phyloP scores from a whole-genome alignment of 2,329 filamentous ascomycete genomes.

The Botrytis fragariae region DNA sequence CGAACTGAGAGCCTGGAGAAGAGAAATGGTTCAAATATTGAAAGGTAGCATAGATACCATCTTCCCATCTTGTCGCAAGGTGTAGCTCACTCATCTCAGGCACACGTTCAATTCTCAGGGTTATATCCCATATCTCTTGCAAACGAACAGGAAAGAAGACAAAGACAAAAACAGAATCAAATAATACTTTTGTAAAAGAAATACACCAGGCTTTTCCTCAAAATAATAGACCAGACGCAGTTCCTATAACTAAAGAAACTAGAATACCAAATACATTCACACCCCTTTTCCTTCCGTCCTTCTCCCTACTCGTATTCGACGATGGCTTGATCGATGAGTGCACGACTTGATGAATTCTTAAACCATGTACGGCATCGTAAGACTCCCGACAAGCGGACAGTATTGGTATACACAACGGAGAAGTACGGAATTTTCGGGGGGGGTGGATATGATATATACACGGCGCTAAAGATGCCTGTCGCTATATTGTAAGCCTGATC shows the following conservation, averaged over 20 bases:
- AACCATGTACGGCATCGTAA: too few species aligned
- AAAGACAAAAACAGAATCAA: background rate
- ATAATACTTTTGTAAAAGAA: background rate
- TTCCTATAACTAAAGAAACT: background rate
- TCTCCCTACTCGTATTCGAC: background rate
- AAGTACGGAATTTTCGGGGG: too few species aligned
- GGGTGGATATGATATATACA: too few species aligned
- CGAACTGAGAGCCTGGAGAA: accelerated
- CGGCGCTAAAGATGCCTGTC: too few species aligned
- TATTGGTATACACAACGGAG: too few species aligned
- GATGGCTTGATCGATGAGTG: background rate
- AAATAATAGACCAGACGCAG: background rate
- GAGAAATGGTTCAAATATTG: background rate
- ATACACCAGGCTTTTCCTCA: accelerated
- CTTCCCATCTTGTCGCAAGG: accelerated
- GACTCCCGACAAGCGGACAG: too few species aligned
- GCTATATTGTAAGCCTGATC: too few species aligned
- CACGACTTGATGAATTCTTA: background rate
- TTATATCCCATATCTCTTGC: background rate
- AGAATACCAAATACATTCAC: background rate
- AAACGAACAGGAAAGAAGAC: background rate
- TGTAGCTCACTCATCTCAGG: background rate
- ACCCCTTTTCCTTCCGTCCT: too few species aligned
- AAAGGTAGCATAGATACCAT: background rate
- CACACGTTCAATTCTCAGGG: accelerated